Base-by-base conservation (phyloP, 225 moss, liverwort and hornwort genomes). In the Sphagnum tenellum region DNA sequence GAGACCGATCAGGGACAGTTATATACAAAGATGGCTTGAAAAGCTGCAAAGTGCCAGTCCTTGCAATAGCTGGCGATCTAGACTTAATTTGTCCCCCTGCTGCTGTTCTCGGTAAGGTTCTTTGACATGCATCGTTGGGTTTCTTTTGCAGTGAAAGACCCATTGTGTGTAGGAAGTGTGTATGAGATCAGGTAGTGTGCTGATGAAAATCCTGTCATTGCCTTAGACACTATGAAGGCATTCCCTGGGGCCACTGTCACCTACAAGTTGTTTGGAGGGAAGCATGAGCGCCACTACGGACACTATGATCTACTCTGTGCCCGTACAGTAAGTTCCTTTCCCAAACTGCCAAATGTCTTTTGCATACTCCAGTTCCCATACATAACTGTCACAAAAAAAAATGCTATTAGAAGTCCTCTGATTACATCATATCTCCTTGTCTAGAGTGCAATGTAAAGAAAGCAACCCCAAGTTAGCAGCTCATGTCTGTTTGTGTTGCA, bases 221-320 rank as follows among this genome's bases (percentile, higher is more conserved):
- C 73, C 72, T 57, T 86, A 96, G 96, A 92, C 58, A 96, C 96
- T 54, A 74, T 85, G 9, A 67, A 87, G 68, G 75, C 78, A 47
- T 90, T 96, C 66, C 80, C 85, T 5, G 50, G 87, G 69, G 85
- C 79, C 12, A 82, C 64, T 45, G 71, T 89, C 65, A 81, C 78
- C 0, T 90, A 83, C 74, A 86, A 83, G 67, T 63, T 78, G 63
- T 89, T 88, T 51, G 89, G 92, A 56, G 92, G 87, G 63, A 69
- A 78, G 70, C 76, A 78, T 63, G 84, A 80, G 12, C 73, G 77
- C 73, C 92, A 92, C 73, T 96, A 90, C 62, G 90, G 86, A 9
- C 96, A 96, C 78, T 96, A 96, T 65, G 96, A 96, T 69, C 71
- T 96, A 60, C 89, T 96, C 57, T 92, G 92, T 70, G 66, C 79